These are phyloP conservation scores for Bipolaris oryzae DNA, from an alignment of 2,329 filamentous ascomycete species.

Conservation along the genomic window DNA sequence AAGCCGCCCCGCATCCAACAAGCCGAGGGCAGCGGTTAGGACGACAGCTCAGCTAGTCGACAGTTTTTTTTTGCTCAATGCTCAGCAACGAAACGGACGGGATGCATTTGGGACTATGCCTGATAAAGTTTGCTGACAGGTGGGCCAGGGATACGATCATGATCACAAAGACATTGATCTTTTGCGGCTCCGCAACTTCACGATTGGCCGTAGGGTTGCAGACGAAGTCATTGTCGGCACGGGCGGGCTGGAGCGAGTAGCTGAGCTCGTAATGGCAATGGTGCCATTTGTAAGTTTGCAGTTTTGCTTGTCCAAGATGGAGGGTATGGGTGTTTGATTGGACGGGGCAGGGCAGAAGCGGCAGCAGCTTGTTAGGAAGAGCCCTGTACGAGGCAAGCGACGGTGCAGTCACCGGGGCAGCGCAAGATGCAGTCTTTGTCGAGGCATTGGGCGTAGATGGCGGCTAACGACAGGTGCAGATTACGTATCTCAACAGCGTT, in stretches of 20 bases:
- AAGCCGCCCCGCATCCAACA: slow-evolving; percentile 10
- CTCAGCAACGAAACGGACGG: slow-evolving; percentile 3
- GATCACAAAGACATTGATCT: slow-evolving; percentile 81
- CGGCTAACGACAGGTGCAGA: slow-evolving; percentile 47
- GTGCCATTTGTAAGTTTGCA: slow-evolving; percentile 74
- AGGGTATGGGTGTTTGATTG: slow-evolving; percentile 6
- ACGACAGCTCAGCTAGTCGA: slow-evolving; percentile 2
- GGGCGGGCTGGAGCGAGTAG: slow-evolving; percentile 69
- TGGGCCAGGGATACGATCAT: slow-evolving; percentile 69
- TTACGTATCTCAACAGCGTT: slow-evolving; percentile 58
- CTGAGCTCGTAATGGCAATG: slow-evolving; percentile 69
- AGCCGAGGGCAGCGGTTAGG: slow-evolving; percentile 6
- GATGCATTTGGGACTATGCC: neutral
- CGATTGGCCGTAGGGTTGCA: slow-evolving; percentile 68
- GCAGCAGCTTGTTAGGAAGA: slow-evolving; percentile 17
- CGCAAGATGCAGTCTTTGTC: neutral
- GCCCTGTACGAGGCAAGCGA: slow-evolving; percentile 25
- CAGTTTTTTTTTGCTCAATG: neutral
- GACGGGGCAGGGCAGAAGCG: neutral
- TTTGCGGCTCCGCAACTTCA: slow-evolving; percentile 80
- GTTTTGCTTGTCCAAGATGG: neutral
- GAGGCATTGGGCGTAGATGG: slow-evolving; percentile 4
- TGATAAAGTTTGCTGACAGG: slow-evolving; percentile 28
- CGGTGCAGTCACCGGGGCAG: slow-evolving; percentile 34
- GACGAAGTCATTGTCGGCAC: slow-evolving; percentile 68